Conservation (phyloP, 2,329 filamentous ascomycete species). For the Sclerotinia sclerotiorum region DNA sequence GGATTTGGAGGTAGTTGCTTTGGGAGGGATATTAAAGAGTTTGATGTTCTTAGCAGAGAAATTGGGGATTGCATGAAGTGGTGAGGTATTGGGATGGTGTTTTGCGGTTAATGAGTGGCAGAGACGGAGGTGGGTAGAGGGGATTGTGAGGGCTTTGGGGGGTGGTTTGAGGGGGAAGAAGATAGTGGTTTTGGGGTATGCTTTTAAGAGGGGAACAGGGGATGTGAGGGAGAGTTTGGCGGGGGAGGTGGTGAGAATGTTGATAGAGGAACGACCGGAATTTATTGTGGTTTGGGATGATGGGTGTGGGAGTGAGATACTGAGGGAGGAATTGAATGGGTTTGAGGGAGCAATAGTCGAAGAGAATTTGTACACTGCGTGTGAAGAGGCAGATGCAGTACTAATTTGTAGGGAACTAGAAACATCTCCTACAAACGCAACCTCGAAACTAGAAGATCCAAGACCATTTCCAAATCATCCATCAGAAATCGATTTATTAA, state of each 20-base stretch:
- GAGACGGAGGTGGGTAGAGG: slow-evolving; percentile 64
- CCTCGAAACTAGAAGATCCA: slow-evolving; percentile 26
- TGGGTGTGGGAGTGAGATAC: slow-evolving; percentile 44
- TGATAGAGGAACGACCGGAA: slow-evolving; percentile 62
- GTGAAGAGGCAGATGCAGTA: slow-evolving; percentile 47
- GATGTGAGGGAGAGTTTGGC: slow-evolving; percentile 73
- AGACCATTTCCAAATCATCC: slow-evolving; percentile 29
- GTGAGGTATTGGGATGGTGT: slow-evolving; percentile 75
- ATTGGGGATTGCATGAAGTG: slow-evolving; percentile 67
- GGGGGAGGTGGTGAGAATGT: slow-evolving; percentile 63
- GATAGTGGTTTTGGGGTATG: slow-evolving; percentile 70
- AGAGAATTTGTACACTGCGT: slow-evolving; percentile 47
- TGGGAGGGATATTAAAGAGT: slow-evolving; percentile 74
- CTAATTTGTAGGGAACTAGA: slow-evolving; percentile 54
- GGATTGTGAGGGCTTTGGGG: slow-evolving; percentile 66
- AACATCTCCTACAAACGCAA: slow-evolving; percentile 30
- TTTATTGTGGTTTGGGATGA: slow-evolving; percentile 71
- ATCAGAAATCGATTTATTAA: slow-evolving; percentile 1
- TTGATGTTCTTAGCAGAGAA: slow-evolving; percentile 72
- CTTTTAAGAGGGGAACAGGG: slow-evolving; percentile 77
- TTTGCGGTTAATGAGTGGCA: slow-evolving; percentile 77
- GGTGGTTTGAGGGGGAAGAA: slow-evolving; percentile 70
- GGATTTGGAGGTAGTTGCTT: slow-evolving; percentile 82
- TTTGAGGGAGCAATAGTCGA: slow-evolving; percentile 41
- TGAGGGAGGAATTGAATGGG: slow-evolving; percentile 44